Base-by-base conservation (phyloP, 2,329 filamentous ascomycete genomes). In the Torrubiella hemipterigena region DNA sequence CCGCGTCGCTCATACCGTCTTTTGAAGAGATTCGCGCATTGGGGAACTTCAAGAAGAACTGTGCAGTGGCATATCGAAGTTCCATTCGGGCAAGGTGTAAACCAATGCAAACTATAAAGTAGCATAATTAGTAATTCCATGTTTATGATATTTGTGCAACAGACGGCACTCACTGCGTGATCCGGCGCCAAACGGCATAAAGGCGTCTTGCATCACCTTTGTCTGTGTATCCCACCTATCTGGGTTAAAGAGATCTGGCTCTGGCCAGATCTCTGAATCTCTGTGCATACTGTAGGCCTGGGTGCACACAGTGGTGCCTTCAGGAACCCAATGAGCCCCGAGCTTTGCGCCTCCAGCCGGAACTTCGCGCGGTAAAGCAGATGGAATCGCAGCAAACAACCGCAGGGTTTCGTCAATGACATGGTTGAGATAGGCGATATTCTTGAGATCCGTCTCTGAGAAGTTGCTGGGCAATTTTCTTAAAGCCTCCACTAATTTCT, bases 11-110 rank as follows among this genome's bases (percentile, higher is more conserved):
- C 47, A 57, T 59, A 9, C 46, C 50, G 27, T 59, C 50, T 11
- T 35, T 30, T 4, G 17, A 36, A 11, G 54, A 56, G 7, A 52
- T 34, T 13, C 28, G 47, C 2, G 52, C 46, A 7, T 46, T 45
- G 0, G 57, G 55, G 37, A 61, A 69, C 20, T 61, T 50, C 1
- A 58, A 53, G 43, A 74, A 71, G 46, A 77, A 69, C 5, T 59
- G 51, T 0, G 67, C 63, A 0, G 61, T 54, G 0, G 58, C 65
- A 22, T 70, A 58, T 7, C 69, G 56, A 19, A 76, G 42, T 42
- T 76, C 70, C 50, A 70, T 69, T 15, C 56, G 52, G 1, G 72
- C 71, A 13, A 77, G 54, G 36, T 75, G 68, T 16, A 69, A 51
- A 2, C 72, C 72, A 12, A 78, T 52, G 37, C 73, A 77, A 3